These are phyloP conservation scores for Lenwebbia sp. DNA, from an alignment of 345 rosid genomes.

Conservation along the genomic window DNA sequence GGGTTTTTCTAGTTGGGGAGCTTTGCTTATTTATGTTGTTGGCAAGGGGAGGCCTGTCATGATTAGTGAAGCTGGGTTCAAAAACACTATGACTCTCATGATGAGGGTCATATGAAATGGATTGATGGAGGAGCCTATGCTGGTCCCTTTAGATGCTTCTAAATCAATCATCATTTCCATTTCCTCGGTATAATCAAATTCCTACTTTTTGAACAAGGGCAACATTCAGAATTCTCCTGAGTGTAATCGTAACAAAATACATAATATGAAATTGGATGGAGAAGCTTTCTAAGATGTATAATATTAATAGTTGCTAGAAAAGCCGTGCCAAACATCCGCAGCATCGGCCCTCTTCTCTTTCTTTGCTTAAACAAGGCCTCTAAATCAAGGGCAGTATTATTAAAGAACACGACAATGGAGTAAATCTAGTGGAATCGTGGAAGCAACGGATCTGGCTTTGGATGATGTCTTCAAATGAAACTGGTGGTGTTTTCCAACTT, in stretches of 20 bases:
- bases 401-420: neutral
- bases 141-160: neutral
- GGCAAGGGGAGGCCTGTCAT: neutral
- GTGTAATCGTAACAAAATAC: too few relatives aligned
- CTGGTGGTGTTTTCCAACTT: neutral
- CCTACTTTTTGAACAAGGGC: neutral
- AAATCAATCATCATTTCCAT: neutral
- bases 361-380: neutral
- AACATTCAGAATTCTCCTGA: neutral
- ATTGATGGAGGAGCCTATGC: neutral
- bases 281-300: neutral
- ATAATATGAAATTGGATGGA: neutral
- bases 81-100: neutral
- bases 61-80: neutral
- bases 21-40: neutral
- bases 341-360: too few relatives aligned
- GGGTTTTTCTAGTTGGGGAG: neutral
- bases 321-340: too few relatives aligned
- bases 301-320: too few relatives aligned
- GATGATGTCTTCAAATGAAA: neutral
- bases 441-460: neutral
- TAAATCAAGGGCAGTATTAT: neutral
- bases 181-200: neutral
- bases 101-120: neutral
- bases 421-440: neutral